A percentile compares a stretch with the other conserved stretches of the same genome.
phyloP scores from a whole-genome alignment of 257 asterid species.

The Anisodus acutangulus region DNA sequence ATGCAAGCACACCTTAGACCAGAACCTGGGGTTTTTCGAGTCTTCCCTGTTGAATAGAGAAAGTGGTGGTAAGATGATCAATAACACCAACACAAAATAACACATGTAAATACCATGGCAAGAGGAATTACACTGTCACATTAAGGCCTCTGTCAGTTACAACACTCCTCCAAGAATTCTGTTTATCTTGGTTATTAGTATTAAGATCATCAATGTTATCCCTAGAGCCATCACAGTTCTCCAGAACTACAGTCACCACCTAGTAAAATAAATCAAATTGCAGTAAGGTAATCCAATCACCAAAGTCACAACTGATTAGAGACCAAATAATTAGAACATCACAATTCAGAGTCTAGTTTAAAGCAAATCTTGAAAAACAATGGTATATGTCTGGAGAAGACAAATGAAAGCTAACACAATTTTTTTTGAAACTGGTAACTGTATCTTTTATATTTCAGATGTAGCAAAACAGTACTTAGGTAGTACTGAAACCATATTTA shows the following conservation, averaged over 20 bases:
- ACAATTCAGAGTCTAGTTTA: too few relatives aligned
- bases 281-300: slow-evolving; percentile 39
- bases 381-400: too few relatives aligned
- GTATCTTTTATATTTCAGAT: too few relatives aligned
- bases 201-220: slow-evolving; percentile 38
- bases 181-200: slow-evolving; percentile 40
- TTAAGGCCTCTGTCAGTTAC: slow-evolving; percentile 58
- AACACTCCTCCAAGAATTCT: slow-evolving; percentile 63
- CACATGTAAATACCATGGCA: slow-evolving; percentile 31
- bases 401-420: not conserved
- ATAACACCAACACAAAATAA: slow-evolving; percentile 22
- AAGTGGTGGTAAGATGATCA: slow-evolving; percentile 33
- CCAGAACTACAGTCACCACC: slow-evolving; percentile 73
- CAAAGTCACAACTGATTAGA: not conserved
- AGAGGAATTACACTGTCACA: slow-evolving; percentile 52
- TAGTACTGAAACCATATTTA: too few relatives aligned
- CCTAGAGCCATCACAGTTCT: slow-evolving; percentile 52
- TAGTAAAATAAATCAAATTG: slow-evolving; percentile 58
- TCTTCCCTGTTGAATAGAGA: slow-evolving; percentile 58
- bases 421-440: not conserved
- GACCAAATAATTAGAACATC: not conserved
- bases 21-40: slow-evolving; percentile 58
- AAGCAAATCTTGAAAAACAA: too few relatives aligned
- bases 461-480: too few relatives aligned
- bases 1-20: slow-evolving; percentile 75